Percentiles rank a stretch among this genome's conserved stretches.
phyloP scores from a whole-genome alignment of 164 flowering plant genomes.

The Aristolochia fimbriata region DNA sequence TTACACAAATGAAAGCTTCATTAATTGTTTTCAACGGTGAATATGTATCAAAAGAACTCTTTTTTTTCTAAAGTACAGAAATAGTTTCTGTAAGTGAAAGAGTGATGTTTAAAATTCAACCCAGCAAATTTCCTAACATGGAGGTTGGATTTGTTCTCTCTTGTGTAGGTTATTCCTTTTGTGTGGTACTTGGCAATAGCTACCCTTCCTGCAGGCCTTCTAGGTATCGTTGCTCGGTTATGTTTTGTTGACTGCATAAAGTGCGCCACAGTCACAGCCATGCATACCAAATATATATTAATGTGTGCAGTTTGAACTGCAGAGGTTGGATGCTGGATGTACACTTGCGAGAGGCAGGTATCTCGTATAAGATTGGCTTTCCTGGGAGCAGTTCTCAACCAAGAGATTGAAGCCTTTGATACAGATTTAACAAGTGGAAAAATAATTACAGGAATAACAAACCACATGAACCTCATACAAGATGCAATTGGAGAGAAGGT shows the following conservation, averaged over 20 bases:
- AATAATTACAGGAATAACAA: constrained; percentile 47
- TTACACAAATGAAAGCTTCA: neutral
- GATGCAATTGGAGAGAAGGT: constrained; percentile 83
- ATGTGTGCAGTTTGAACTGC: constrained; percentile 5
- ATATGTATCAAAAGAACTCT: too few species aligned
- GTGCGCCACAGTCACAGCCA: neutral
- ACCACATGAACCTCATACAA: constrained; percentile 54
- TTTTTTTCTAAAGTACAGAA: too few species aligned
- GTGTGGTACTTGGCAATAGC: constrained; percentile 74
- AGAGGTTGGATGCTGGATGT: constrained; percentile 78
- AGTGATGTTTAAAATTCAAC: neutral
- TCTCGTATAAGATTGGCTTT: constrained; percentile 34
- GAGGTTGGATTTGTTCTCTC: neutral
- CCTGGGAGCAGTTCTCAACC: constrained; percentile 41
- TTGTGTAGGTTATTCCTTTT: constrained; percentile 47
- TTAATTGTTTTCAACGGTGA: too few species aligned
- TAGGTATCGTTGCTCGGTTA: constrained; percentile 26
- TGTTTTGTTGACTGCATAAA: neutral
- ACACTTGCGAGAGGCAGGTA: constrained; percentile 51
- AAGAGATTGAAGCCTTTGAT: constrained; percentile 61
- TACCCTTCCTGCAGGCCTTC: constrained; percentile 60
- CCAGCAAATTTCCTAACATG: neutral
- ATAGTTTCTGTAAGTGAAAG: neutral
- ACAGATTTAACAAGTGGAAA: constrained; percentile 50
- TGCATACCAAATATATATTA: neutral